Percentiles rank a stretch among this genome's conserved stretches.
These are phyloP conservation scores for Sarocladium oryzae DNA, from an alignment of 2,329 filamentous ascomycete genomes.

Conservation along the genomic window DNA sequence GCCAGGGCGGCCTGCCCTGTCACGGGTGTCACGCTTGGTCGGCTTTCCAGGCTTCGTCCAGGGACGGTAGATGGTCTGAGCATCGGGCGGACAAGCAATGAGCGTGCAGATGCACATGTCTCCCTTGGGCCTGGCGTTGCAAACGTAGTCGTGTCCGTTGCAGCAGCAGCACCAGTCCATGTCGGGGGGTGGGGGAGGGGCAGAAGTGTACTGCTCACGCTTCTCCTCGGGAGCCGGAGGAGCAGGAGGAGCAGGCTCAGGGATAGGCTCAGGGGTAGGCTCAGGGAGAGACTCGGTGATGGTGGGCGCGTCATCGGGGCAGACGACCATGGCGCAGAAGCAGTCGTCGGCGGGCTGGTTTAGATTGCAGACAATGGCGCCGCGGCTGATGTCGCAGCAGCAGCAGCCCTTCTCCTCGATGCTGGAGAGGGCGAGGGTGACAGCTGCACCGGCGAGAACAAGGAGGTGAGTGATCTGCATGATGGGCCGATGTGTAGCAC, in stretches of 20 bases:
- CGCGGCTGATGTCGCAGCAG: conserved; percentile 24
- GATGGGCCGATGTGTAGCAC: no score
- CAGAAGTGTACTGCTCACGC: conserved; percentile 15
- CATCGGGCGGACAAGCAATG: conserved; percentile 1
- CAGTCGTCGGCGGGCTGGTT: conserved; percentile 17
- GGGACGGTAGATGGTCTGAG: conserved; percentile 14
- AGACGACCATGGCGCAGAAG: conserved; percentile 19
- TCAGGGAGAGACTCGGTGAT: background rate
- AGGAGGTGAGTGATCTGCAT: conserved; percentile 15
- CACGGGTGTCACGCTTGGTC: background rate
- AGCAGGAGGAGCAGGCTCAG: conserved; percentile 5
- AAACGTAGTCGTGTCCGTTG: conserved; percentile 10
- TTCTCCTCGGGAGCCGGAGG: conserved; percentile 7
- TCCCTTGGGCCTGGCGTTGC: conserved; percentile 7
- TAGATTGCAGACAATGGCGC: conserved; percentile 20
- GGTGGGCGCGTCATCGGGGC: conserved; percentile 17
- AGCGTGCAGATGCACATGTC: conserved; percentile 14
- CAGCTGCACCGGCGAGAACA: conserved; percentile 15
- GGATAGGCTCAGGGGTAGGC: conserved; percentile 1
- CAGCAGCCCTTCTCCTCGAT: conserved; percentile 21
- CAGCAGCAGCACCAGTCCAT: conserved; percentile 16
- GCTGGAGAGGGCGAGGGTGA: conserved; percentile 16
- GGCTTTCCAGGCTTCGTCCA: background rate
- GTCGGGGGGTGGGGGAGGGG: conserved; percentile 12
- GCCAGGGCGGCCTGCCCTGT: background rate